Evolutionary conservation across 176 grass and related monocot species (phyloP), one percentile per base, ranked within the genome.

Genomic region (Triticum timopheevii): DNA sequence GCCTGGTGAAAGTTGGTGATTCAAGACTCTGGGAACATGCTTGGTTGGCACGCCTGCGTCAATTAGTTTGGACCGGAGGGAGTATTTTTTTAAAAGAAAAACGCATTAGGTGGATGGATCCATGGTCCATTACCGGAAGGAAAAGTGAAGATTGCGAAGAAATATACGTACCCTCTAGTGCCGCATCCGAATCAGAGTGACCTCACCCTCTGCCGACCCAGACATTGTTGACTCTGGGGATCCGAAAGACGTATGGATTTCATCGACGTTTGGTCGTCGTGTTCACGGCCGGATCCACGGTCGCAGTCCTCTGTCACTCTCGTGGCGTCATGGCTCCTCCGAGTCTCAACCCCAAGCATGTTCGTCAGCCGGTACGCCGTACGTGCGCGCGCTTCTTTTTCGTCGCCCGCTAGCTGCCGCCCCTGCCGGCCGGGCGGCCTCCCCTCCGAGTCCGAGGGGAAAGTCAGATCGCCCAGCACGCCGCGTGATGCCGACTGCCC

Each of bases 321-420:
- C 36, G 3, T 45, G 77, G 69, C 81, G 68, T 85, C 72, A 24
- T 23, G 63, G 12, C 88, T 52, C 47, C 62, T n/a, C 52, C 83
- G 1, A 86, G 17, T 52, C 23, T 71, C 78, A 62, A 12, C 28
- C 5, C n/a, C 54, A 64, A 52, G 76, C 35, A 42, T 25, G 3
- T 10, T 58, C 16, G 19, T 31, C 61, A 8, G 44, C 65, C 4
- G 13, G 31, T 65, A 52, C 67, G 9, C 58, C 69, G 77, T 49
- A 15, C 24, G 35, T 20, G 73, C 80, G 3, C 25, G 31, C 33
- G 31, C 33, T 9, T 71, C 35, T n/a, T 40, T 71, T 39, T 71
- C 30, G 2, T 68, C 15, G 65, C 30, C 65, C 8, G 30, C 65
- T 31, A 7, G 15, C 13, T 33, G 34, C 68, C 68, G 67, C 17